Evolutionary conservation across 2,329 filamentous ascomycete species (phyloP), one percentile per base, ranked within the genome.

Genomic region (Aspergillus costaricaensis): DNA sequence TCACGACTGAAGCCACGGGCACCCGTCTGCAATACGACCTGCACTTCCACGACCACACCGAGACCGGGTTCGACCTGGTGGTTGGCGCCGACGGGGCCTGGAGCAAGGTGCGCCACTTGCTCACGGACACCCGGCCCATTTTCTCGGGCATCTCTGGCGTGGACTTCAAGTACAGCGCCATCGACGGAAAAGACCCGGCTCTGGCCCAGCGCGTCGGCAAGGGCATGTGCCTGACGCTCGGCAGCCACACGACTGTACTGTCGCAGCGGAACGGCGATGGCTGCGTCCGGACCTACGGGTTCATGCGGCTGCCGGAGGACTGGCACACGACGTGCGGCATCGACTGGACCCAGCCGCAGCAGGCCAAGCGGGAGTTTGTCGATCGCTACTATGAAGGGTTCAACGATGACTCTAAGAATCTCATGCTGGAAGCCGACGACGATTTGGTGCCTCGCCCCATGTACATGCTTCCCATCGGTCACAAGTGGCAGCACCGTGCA

Each of bases 41-140:
- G 32, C 32, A 36, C 12, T 36, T 36, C 12, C 32, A 36, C 4
- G 32, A 36, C 32, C 32, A 36, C 32, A 59, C 17, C n/a, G 56
- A 59, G 19, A 59, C 59, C 12, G 53, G 64, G 1, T 67, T 68
- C 43, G 65, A 72, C 52, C 57, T 72, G 8, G 61, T 72, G 1
- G 57, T 73, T 17, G 72, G 72, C 0, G 70, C 71, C 1, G 72
- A 74, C 43, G 72, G 72, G 0, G 68, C 70, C 19, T 74, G 72
- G 72, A 68, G 65, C 2, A 55, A 60, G 6, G 64, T 72, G 23
- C 68, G 72, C 17, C 55, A 41, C 0, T 9, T 65, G 8, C 53
- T 73, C 8, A 68, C 70, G 9, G 55, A 64, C 9, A 49, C 54
- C 30, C 58, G 62, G 27, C 71, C 71, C 52, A 36, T 36, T 10